Conservation (phyloP, 371 early-diverging fungal species). For the Mucor saturninus region DNA sequence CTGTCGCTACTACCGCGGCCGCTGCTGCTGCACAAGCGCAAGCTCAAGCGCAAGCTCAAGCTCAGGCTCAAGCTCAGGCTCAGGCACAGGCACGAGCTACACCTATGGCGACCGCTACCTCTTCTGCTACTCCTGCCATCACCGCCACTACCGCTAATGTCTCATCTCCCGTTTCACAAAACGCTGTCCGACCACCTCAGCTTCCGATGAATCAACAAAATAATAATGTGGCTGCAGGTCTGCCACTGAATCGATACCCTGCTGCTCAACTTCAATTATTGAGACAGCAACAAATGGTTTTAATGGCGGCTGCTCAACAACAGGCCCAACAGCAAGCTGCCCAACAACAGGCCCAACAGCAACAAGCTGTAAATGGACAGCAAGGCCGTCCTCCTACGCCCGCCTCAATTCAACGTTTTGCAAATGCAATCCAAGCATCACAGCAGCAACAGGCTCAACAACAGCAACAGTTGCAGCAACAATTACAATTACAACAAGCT, state of each 20-base stretch:
- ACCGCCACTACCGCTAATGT: constrained; percentile 24
- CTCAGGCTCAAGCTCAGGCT: too few species aligned
- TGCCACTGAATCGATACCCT: constrained; percentile 48
- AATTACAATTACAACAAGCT: constrained; percentile 21
- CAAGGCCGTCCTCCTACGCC: constrained; percentile 31
- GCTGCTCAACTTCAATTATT: constrained; percentile 55
- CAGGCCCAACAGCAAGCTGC: constrained; percentile 29
- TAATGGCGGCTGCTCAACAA: constrained; percentile 41
- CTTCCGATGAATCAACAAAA: constrained; percentile 30
- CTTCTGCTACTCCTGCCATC: constrained; percentile 32
- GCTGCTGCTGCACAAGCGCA: constrained; percentile 12
- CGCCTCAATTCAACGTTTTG: constrained; percentile 35
- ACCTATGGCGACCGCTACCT: constrained; percentile 2
- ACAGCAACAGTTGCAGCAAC: constrained; percentile 21
- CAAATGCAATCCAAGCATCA: constrained; percentile 22
- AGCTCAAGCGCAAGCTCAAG: too few species aligned
- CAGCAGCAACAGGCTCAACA: background rate
- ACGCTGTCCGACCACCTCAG: constrained; percentile 31
- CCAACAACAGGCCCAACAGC: constrained; percentile 9
- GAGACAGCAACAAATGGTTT: constrained; percentile 53
- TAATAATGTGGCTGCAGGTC: constrained; percentile 26
- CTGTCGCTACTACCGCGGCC: constrained; percentile 14
- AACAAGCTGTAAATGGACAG: background rate
- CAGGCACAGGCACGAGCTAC: too few species aligned
- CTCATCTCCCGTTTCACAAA: constrained; percentile 30